Conservation (phyloP, 1,284 basidiomycete genomes). For the Irpex sp. region DNA sequence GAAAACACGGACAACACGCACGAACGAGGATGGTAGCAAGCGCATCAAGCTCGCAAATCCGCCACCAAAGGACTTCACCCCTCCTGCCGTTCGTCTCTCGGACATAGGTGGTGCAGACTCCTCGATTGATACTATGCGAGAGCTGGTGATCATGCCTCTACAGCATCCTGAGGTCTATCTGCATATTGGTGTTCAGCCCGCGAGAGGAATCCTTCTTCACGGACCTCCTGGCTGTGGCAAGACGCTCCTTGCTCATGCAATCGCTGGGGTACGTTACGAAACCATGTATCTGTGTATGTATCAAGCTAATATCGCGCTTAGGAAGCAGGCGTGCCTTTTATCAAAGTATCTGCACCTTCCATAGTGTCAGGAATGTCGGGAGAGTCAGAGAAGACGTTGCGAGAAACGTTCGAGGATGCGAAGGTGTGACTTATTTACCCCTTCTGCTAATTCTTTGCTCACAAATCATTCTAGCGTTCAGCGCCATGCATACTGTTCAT, state of each 20-base stretch:
- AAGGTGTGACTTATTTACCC: slow-evolving; percentile 49
- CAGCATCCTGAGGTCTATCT: slow-evolving; percentile 94
- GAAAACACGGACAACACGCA: slow-evolving; percentile 48
- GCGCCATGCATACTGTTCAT: slow-evolving; percentile 92
- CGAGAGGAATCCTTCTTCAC: slow-evolving; percentile 90
- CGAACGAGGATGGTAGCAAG: slow-evolving; percentile 48
- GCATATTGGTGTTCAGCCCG: slow-evolving; percentile 89
- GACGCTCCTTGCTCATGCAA: slow-evolving; percentile 86
- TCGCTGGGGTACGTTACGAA: slow-evolving; percentile 68
- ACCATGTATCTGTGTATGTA: neutral
- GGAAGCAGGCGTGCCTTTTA: slow-evolving; percentile 91
- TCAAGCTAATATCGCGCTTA: slow-evolving; percentile 26
- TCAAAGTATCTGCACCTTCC: slow-evolving; percentile 89
- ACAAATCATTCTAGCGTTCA: slow-evolving; percentile 50
- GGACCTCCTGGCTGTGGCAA: slow-evolving; percentile 98
- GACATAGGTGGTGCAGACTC: slow-evolving; percentile 85
- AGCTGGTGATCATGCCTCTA: slow-evolving; percentile 92
- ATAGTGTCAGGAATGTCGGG: slow-evolving; percentile 98
- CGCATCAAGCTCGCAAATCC: slow-evolving; percentile 36
- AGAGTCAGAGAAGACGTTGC: slow-evolving; percentile 92
- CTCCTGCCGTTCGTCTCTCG: slow-evolving; percentile 68
- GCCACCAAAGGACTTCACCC: slow-evolving; percentile 50
- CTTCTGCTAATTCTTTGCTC: neutral
- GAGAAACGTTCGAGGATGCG: slow-evolving; percentile 96
- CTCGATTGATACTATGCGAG: slow-evolving; percentile 90